Base-by-base conservation (phyloP, 352 stramenopile species). In the Nothophytophthora sp. region DNA sequence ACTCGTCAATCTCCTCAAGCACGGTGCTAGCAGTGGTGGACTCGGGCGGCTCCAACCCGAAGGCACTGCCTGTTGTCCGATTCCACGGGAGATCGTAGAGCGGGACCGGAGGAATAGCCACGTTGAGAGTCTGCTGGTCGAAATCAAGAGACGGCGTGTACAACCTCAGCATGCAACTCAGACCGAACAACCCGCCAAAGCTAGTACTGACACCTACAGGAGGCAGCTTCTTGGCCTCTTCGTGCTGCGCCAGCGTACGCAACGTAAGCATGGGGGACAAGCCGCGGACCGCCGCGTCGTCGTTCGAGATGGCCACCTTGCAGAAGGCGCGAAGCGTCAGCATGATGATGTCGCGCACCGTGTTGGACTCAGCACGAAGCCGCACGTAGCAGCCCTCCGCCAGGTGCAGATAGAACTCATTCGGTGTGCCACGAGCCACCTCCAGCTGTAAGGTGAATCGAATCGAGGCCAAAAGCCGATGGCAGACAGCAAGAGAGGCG, bases 261-360 rank as follows among this genome's bases (percentile, higher is more conserved):
- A 86, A 61, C 16, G 76, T 81, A 39, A 90, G 69, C 68, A 92
- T 83, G 11, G 77, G 74, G 10, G 82, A 90, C 16, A 83, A 58
- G 13, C 82, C 76, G 27, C 68, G 71, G 41, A 68, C 61, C 12
- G 79, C 64, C 15, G 67, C 69, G 7, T 74, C 65, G 30, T 85
- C 70, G 40, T 71, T 74, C 13, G 56, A 63, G 9, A 93, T 58
- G 5, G 80, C 80, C 43, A 73, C 70, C 25, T 78, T 74, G 45
- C 75, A 86, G 50, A 94, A 94, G 24, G 81, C 76, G 12, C 72
- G 78, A 19, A 94, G 66, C 18, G 82, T 90, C 24, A 94, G 75
- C n/a, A 86, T 75, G 56, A 94, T 87, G 39, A 92, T 87, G 58
- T 94, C 83, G 9, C 83, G 81, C 20, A 83, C 71, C 25, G 76